Evolutionary conservation across 2,329 filamentous ascomycete genomes (phyloP), one percentile per base, ranked within the genome.

Genomic region (Fonsecaea monophora): DNA sequence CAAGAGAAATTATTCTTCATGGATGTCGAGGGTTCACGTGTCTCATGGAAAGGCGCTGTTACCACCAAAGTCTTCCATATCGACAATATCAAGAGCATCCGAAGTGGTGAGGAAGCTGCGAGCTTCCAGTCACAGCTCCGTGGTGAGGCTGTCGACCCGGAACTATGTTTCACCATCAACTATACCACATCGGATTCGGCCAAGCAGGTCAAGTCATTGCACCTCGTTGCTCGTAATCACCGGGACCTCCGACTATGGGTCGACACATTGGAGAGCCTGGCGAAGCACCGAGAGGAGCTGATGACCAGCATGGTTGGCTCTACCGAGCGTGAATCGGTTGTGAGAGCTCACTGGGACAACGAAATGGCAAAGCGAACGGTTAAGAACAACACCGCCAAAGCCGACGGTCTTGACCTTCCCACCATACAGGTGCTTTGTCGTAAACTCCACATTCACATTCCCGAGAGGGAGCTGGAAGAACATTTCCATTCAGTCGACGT

Each of bases 41-140:
- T 99, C 30, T 90, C 86, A 32, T 98, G 94, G 94, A 91, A 96
- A 77, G 86, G 88, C 55, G 87, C 85, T 8, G 89, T 92, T 40
- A 89, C 91, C 0, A 87, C 88, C 30, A 98, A 97, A 77, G 89
- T 88, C 61, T 90, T 99, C 70, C 96, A 96, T 77, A 92, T 99
- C 69, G 95, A 99, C 74, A 93, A 98, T 77, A 94, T 99, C 74
- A 90, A 92, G 74, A 93, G 97, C 75, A 93, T 98, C 56, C 89
- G 94, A 69, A 88, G 89, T 38, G 93, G 92, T 18, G 86, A 86
- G 12, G 92, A 98, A 76, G 92, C 94, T 18, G 88, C 91, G 65
- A 94, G 96, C 76, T 96, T 97, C 76, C 90, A 92, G 50, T 89
- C 94, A 73, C 94, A 97, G 77, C 92, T 91, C 75, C 87, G 88